Percentiles rank a stretch among this genome's conserved stretches.
These are phyloP conservation scores for Picea sitchensis DNA, from an alignment of 75 land plant genomes.

Conservation along the genomic window DNA sequence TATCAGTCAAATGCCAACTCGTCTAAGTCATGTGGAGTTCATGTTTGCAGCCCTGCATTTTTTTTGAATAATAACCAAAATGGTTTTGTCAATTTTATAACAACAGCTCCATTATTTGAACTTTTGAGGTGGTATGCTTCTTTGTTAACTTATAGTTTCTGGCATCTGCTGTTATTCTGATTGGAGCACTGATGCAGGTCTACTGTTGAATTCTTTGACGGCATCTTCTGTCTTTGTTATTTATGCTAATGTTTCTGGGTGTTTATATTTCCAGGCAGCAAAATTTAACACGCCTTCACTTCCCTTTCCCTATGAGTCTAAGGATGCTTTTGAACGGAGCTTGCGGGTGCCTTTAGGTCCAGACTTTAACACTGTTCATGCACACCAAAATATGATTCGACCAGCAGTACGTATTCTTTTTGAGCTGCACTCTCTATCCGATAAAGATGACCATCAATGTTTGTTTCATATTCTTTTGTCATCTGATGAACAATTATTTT, in stretches of 20 bases:
- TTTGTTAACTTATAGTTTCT: not conserved
- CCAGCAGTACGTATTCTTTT: constrained; percentile 61
- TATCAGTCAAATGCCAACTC: too few species aligned
- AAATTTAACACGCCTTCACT: constrained; percentile 50
- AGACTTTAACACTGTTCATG: constrained; percentile 74
- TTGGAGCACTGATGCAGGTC: not conserved
- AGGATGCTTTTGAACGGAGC: constrained; percentile 69
- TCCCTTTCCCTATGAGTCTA: constrained; percentile 57
- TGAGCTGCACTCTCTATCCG: not conserved
- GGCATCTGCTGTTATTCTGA: not conserved
- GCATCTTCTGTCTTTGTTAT: not conserved
- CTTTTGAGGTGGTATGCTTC: not conserved
- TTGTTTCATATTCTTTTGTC: constrained; percentile 2
- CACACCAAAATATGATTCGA: constrained; percentile 65
- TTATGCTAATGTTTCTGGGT: not conserved
- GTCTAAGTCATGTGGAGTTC: too few species aligned
- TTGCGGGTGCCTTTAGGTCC: constrained; percentile 93
- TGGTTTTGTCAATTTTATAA: not conserved
- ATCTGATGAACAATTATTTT: constrained; percentile 1
- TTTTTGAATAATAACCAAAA: too few species aligned
- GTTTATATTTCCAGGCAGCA: constrained; percentile 51
- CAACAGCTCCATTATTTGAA: not conserved
- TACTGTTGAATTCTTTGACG: not conserved
- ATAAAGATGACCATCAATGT: not conserved
- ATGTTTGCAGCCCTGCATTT: too few species aligned